These are phyloP conservation scores for Buxus sempervirens DNA, from an alignment of 164 flowering plant species.

Conservation along the genomic window DNA sequence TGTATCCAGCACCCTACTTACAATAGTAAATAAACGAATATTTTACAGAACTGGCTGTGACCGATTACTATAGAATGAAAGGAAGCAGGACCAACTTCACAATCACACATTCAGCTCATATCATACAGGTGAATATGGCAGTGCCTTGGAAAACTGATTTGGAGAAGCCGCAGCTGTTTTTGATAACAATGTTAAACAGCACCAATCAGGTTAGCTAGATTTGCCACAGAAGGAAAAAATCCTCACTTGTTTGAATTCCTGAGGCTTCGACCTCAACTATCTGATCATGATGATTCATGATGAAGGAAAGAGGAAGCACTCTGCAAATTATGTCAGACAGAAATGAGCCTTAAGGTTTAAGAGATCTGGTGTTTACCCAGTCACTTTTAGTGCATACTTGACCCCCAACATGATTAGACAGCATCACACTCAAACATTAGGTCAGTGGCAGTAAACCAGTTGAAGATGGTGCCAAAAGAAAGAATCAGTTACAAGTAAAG, in stretches of 20 bases:
- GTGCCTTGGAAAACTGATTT: neutral
- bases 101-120: conserved; percentile 2
- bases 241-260: conserved; percentile 25
- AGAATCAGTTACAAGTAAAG: neutral
- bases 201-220: neutral
- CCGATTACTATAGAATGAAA: neutral
- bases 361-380: conserved; percentile 13
- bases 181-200: neutral
- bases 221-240: conserved; percentile 9
- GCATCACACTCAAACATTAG: conserved; percentile 1
- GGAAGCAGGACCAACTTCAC: neutral
- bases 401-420: conserved; percentile 4
- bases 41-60: neutral
- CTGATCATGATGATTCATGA: conserved; percentile 36
- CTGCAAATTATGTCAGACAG: conserved; percentile 43
- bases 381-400: conserved; percentile 12
- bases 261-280: conserved; percentile 41
- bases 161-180: neutral
- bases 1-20: neutral
- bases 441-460: neutral
- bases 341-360: conserved; percentile 23
- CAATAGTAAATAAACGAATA: neutral
- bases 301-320: conserved; percentile 30
- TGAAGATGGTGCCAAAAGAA: neutral
- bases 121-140: neutral